A percentile compares a stretch with the other conserved stretches of the same genome.
Evolutionary conservation across 1,284 basidiomycete species (phyloP).

Genomic region (Heterobasidion irregulare): DNA sequence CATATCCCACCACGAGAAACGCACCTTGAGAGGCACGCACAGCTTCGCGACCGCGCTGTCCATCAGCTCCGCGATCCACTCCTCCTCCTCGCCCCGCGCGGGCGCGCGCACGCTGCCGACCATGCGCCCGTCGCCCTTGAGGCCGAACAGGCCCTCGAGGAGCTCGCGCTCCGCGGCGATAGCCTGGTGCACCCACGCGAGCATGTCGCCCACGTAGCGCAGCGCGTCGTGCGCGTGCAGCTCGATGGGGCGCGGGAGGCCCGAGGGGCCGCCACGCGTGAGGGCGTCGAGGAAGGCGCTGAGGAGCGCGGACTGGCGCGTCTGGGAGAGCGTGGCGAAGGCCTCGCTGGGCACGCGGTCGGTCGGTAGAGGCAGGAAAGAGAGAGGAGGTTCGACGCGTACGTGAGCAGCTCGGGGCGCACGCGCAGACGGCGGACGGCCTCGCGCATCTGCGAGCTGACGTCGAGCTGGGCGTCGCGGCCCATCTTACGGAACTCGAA

Average conservation of each 20-base stretch:
- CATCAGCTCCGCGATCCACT: slow-evolving; percentile 76
- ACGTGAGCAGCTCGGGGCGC: slow-evolving; percentile 78
- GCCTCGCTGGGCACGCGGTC: slow-evolving; percentile 51
- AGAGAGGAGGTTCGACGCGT: slow-evolving; percentile 18
- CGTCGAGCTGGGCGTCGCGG: slow-evolving; percentile 74
- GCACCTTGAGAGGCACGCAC: slow-evolving; percentile 79
- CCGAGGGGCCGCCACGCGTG: slow-evolving; percentile 83
- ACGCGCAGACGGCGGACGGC: slow-evolving; percentile 67
- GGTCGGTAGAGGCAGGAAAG: neutral
- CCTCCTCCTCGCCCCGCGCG: slow-evolving; percentile 58
- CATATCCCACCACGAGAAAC: neutral
- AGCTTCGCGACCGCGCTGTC: slow-evolving; percentile 81
- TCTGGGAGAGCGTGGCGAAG: slow-evolving; percentile 69
- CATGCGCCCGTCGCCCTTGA: slow-evolving; percentile 61
- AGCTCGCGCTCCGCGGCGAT: slow-evolving; percentile 94
- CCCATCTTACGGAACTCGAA: slow-evolving; percentile 83
- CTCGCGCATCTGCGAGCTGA: slow-evolving; percentile 62
- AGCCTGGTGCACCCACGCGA: slow-evolving; percentile 96
- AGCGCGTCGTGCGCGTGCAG: slow-evolving; percentile 95
- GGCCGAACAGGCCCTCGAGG: slow-evolving; percentile 75
- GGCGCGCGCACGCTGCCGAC: slow-evolving; percentile 67
- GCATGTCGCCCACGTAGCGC: slow-evolving; percentile 96
- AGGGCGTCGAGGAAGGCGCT: slow-evolving; percentile 81
- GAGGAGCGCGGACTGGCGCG: slow-evolving; percentile 75
- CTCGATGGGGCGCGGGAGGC: slow-evolving; percentile 85